These are phyloP conservation scores for Daldinia caldariorum DNA, from an alignment of 495 filamentous ascomycete genomes.

Conservation along the genomic window DNA sequence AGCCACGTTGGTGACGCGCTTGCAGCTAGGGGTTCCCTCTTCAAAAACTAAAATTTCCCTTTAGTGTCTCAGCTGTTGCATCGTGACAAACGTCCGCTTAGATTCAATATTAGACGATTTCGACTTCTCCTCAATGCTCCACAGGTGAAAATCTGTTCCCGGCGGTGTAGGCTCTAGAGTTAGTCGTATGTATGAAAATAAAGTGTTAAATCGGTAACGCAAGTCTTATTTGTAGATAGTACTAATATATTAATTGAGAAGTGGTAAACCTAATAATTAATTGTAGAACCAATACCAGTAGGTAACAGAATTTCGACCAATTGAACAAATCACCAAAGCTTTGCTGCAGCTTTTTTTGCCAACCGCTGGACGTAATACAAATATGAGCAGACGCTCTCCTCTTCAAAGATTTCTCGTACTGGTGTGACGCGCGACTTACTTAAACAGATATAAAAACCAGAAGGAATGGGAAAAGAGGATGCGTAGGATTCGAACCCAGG, in stretches of 20 bases:
- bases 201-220: not conserved
- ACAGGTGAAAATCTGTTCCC: not conserved
- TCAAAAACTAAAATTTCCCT: not conserved
- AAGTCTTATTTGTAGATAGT: too few species aligned
- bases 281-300: not conserved
- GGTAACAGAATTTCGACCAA: constrained; percentile 6
- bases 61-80: not conserved
- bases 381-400: not conserved
- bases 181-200: not conserved
- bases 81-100: not conserved
- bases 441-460: too few species aligned
- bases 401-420: not conserved
- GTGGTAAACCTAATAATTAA: too few species aligned
- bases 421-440: not conserved
- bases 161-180: not conserved
- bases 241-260: too few species aligned
- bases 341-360: not conserved
- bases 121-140: not conserved
- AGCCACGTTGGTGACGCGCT: not conserved
- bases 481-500: too few species aligned
- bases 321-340: not conserved
- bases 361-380: not conserved
- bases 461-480: too few species aligned
- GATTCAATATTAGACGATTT: not conserved
- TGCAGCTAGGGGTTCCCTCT: not conserved